Evolutionary conservation across 495 filamentous ascomycete species (phyloP).

Genomic region (Immersiella caudata): DNA sequence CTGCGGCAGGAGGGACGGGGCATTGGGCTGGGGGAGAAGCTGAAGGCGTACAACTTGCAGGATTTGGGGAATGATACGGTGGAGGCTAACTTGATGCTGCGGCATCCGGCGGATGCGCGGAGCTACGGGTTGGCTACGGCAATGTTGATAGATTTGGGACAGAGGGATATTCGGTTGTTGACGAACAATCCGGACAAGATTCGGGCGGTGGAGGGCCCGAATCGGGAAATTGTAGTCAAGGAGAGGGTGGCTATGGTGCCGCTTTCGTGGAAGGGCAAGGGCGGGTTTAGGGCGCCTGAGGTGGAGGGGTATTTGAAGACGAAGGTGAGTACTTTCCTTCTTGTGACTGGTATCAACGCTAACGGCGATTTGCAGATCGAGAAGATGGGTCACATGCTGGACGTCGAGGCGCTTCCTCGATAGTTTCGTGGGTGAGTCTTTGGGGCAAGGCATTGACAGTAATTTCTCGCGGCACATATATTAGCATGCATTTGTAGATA

Average conservation of each 20-base stretch:
- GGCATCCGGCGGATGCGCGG: conserved; percentile 92
- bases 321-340: conserved; percentile 63
- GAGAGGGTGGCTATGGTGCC: conserved; percentile 95
- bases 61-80: conserved; percentile 95
- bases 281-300: conserved; percentile 82
- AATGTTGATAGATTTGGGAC: conserved; percentile 84
- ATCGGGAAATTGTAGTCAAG: conserved; percentile 81
- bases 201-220: conserved; percentile 87
- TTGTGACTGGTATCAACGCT: neutral
- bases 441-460: neutral
- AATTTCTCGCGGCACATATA: neutral
- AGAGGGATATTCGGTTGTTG: conserved; percentile 74
- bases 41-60: conserved; percentile 98
- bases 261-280: conserved; percentile 86
- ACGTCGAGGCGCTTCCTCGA: conserved; percentile 25
- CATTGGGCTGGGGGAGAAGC: conserved; percentile 90
- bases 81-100: conserved; percentile 86
- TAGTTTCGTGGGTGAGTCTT: neutral
- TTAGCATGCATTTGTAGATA: conserved; percentile 8
- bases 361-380: conserved; percentile 40
- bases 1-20: conserved; percentile 94
- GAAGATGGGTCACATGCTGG: conserved; percentile 48
- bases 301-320: conserved; percentile 91
- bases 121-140: conserved; percentile 94
- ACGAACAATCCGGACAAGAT: conserved; percentile 99